Percentiles rank a stretch among this genome's conserved stretches.
Evolutionary conservation across 2,329 filamentous ascomycete species (phyloP).

Genomic region (Hypoxylon sp.): DNA sequence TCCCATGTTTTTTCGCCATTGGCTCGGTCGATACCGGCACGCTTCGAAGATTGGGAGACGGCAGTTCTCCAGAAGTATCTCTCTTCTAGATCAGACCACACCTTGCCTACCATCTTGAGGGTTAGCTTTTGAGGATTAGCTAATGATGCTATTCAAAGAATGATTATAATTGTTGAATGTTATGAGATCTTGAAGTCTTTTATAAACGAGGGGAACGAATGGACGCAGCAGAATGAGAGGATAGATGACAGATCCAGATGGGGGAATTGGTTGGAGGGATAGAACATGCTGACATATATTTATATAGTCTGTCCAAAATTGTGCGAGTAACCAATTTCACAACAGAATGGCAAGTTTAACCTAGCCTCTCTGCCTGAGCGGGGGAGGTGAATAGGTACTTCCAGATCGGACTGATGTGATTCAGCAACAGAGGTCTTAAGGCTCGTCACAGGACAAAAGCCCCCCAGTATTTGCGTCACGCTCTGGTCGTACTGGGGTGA

Average conservation of each 20-base stretch:
- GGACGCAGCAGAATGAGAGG: not conserved
- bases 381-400: not conserved
- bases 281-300: not conserved
- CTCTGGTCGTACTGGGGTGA: not conserved
- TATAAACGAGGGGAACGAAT: not conserved
- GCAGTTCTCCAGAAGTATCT: constrained; percentile 61
- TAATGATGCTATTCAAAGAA: not conserved
- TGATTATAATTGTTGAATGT: constrained; percentile 1
- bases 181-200: not conserved
- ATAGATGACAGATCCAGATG: not conserved
- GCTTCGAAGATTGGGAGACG: constrained; percentile 55
- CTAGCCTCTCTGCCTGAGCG: not conserved
- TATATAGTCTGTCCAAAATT: not conserved
- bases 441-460: not conserved
- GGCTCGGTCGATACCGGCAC: constrained; percentile 45
- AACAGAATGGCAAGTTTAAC: not conserved
- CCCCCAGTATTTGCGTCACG: not conserved
- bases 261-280: constrained; percentile 10
- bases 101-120: constrained; percentile 61
- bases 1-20: constrained; percentile 54
- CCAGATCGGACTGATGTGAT: not conserved
- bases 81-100: constrained; percentile 64
- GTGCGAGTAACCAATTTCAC: not conserved
- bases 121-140: not conserved
- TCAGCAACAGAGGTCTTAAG: not conserved